Evolutionary conservation across 768 basidiomycete species (phyloP).

Genomic region (Saitozyma sp.): DNA sequence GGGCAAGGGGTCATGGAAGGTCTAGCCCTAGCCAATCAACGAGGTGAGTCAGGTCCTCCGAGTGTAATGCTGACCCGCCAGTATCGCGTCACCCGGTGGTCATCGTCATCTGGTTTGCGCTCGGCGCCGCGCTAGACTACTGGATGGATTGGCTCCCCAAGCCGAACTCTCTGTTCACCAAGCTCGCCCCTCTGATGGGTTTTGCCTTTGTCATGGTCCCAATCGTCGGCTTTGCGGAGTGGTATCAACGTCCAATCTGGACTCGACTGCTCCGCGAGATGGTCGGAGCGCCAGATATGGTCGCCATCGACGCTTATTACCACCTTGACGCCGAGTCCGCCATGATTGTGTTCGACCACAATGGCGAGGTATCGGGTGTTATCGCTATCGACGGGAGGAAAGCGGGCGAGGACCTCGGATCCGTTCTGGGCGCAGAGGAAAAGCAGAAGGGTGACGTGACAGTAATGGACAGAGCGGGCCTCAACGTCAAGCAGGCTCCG

Average conservation of each 20-base stretch:
- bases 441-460: slow-evolving; percentile 11
- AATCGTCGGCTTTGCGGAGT: slow-evolving; percentile 24
- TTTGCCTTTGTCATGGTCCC: slow-evolving; percentile 27
- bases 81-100: slow-evolving; percentile 25
- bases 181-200: slow-evolving; percentile 21
- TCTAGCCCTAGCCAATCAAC: slow-evolving; percentile 18
- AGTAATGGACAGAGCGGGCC: slow-evolving; percentile 13
- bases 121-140: slow-evolving; percentile 19
- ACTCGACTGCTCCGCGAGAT: slow-evolving; percentile 17
- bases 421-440: slow-evolving; percentile 31
- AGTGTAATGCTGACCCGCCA: slow-evolving; percentile 1
- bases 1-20: slow-evolving; percentile 41
- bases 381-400: slow-evolving; percentile 20
- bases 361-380: slow-evolving; percentile 25
- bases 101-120: slow-evolving; percentile 10
- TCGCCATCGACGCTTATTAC: slow-evolving; percentile 23
- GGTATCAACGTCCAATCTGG: slow-evolving; percentile 28
- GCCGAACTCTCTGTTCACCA: slow-evolving; percentile 6
- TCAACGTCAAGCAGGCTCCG: no score
- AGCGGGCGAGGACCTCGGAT: slow-evolving; percentile 19
- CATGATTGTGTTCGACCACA: slow-evolving; percentile 19
- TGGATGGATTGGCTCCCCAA: slow-evolving; percentile 15
- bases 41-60: neutral
- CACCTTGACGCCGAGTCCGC: neutral
- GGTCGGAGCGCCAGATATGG: slow-evolving; percentile 32